phyloP scores from a whole-genome alignment of 2,329 filamentous ascomycete species.

The Rhytidhysteron rufulum region DNA sequence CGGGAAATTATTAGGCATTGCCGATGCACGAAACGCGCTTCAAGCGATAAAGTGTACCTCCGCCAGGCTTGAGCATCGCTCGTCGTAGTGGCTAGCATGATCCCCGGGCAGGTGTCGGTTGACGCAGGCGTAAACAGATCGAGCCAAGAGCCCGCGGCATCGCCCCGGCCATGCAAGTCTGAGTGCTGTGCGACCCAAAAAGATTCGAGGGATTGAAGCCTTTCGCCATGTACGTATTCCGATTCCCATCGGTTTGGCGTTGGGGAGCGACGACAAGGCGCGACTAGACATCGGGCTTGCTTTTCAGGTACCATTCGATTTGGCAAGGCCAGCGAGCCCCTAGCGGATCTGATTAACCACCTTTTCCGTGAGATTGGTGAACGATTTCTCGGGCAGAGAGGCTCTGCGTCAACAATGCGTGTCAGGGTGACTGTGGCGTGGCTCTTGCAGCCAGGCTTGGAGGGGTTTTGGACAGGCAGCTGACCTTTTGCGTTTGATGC shows the following conservation, averaged over 20 bases:
- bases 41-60: conserved; percentile 1
- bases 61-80: too few relatives aligned
- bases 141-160: conserved; percentile 1
- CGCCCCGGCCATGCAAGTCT: background rate
- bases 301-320: background rate
- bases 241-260: background rate
- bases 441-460: background rate
- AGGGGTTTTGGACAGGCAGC: background rate
- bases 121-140: conserved; percentile 2
- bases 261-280: background rate
- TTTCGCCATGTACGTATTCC: background rate
- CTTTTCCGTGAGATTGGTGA: too few relatives aligned
- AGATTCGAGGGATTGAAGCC: background rate
- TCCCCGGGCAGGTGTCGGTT: background rate
- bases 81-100: conserved; percentile 2
- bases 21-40: background rate
- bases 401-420: conserved; percentile 1
- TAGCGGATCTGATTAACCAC: background rate
- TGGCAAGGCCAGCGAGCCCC: background rate
- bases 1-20: too few relatives aligned
- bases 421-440: background rate
- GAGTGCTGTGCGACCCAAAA: background rate
- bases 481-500: conserved; percentile 1
- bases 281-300: background rate
- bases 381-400: conserved; percentile 1